Evolutionary conservation across 176 grass and related monocot species (phyloP).

Genomic region (Bromus sterilis): DNA sequence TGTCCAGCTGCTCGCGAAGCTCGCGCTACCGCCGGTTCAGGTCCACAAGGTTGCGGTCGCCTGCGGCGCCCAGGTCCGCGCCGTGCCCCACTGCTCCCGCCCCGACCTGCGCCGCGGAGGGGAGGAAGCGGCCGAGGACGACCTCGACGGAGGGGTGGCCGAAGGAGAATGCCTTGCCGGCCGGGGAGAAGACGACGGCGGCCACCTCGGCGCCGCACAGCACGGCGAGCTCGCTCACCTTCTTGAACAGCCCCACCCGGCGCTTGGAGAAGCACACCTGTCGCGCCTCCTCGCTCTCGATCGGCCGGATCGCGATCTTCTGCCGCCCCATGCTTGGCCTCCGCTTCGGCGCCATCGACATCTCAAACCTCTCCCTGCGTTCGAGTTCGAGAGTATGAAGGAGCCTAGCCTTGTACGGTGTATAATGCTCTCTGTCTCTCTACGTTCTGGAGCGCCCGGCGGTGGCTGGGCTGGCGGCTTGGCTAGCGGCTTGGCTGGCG

Average conservation of each 20-base stretch:
- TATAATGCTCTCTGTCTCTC: no score
- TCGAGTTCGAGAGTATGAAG: no score
- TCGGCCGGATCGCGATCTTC: constrained; percentile 52
- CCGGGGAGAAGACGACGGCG: no score
- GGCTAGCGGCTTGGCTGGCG: no score
- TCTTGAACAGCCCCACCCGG: constrained; percentile 55
- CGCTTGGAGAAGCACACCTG: no score
- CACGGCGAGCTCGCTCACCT: constrained; percentile 41
- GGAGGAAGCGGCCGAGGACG: constrained; percentile 15
- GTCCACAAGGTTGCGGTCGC: not conserved
- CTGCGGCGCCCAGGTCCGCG: not conserved
- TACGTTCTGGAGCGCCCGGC: no score
- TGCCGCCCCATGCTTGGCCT: constrained; percentile 37
- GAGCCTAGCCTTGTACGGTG: no score
- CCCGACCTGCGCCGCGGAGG: not conserved
- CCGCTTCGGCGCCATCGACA: no score
- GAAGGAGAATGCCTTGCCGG: constrained; percentile 32
- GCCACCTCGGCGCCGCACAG: constrained; percentile 49
- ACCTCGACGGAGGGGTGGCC: constrained; percentile 27
- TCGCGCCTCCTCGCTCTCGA: constrained; percentile 43
- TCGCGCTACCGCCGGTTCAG: constrained; percentile 23
- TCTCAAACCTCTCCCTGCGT: no score
- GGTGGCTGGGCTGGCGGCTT: no score
- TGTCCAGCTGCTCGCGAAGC: not conserved
- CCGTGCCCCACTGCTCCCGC: not conserved